Evolutionary conservation across 2,329 filamentous ascomycete species (phyloP).

Genomic region (Didymella segeticola): DNA sequence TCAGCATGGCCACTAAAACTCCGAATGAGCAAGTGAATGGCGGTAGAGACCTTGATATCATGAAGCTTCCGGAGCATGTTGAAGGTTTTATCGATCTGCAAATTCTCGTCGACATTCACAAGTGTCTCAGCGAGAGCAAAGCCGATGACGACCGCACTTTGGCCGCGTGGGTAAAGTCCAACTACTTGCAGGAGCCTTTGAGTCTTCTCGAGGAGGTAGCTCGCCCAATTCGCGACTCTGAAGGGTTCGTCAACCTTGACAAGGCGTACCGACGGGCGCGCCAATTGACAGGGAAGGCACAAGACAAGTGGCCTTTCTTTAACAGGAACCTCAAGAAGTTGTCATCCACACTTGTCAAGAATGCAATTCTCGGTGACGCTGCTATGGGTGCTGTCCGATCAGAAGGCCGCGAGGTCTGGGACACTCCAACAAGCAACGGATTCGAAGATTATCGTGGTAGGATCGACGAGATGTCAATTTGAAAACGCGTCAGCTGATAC

Average conservation of each 20-base stretch:
- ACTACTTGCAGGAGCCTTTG: conserved; percentile 28
- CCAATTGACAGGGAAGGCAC: conserved; percentile 35
- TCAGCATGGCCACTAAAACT: conserved; percentile 15
- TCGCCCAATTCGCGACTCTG: conserved; percentile 24
- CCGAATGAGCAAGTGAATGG: conserved; percentile 1
- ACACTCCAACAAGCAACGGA: conserved; percentile 6
- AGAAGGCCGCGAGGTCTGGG: background rate
- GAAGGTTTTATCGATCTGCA: conserved; percentile 33
- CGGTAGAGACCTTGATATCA: conserved; percentile 7
- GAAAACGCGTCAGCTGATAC: background rate
- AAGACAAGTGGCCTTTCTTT: conserved; percentile 45
- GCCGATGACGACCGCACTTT: conserved; percentile 27
- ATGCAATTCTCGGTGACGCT: conserved; percentile 25
- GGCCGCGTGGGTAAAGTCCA: conserved; percentile 31
- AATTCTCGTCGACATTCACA: conserved; percentile 31
- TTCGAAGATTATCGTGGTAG: conserved; percentile 6
- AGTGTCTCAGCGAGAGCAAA: conserved; percentile 29
- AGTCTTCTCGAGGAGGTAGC: conserved; percentile 12
- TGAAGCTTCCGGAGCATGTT: conserved; percentile 22
- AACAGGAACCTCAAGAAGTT: conserved; percentile 32
- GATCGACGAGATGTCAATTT: background rate
- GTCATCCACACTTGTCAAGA: conserved; percentile 26
- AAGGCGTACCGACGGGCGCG: conserved; percentile 39
- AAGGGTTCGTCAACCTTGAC: conserved; percentile 34
- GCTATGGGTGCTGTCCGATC: conserved; percentile 13